Base-by-base conservation (phyloP, 2,329 filamentous ascomycete genomes). In the Colletotrichum camelliae region DNA sequence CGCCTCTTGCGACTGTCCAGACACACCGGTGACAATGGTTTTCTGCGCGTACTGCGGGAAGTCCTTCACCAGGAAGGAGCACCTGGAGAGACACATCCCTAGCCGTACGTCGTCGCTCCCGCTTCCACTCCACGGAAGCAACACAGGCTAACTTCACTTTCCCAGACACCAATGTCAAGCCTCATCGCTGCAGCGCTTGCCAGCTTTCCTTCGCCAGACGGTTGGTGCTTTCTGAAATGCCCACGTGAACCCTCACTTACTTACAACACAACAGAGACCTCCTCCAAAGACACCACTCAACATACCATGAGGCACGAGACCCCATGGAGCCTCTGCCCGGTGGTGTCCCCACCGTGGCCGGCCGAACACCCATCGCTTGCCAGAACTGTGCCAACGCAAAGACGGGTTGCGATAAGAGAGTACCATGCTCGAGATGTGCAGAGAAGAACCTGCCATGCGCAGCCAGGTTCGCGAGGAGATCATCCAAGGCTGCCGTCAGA, bases 11-110 rank as follows among this genome's bases (percentile, higher is more conserved):
- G 52, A 74, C 39, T 66, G 24, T 37, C 16, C 29, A 27, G 31
- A 69, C 6, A 27, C 35, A 21, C 24, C 48, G 15, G 55, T 29
- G 43, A 81, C 79, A 70, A 85, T 85, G 84, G 84, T 90, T 65
- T 90, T 84, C 80, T 91, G 89, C 78, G 84, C 88, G 21, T 90
- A 90, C 79, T 91, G 89, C 79, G 89, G 89, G 71, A 90, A 88
- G 82, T 84, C 82, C 79, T 91, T 91, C 81, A 90, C 88, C 66
- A 85, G 89, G 78, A 90, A 90, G 80, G 89, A 91, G 78, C 89
- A 91, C 79, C 81, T 90, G n/a, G 89, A 91, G 78, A 86, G 89
- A 77, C 89, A 90, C 76, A 86, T 91, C 55, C 88, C 88, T 12
- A 88, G 81, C 70, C 89, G 89, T 90, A 80, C 83, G 88, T 82